phyloP scores from a whole-genome alignment of 2,329 filamentous ascomycete genomes.

The Remersonia thermophila region DNA sequence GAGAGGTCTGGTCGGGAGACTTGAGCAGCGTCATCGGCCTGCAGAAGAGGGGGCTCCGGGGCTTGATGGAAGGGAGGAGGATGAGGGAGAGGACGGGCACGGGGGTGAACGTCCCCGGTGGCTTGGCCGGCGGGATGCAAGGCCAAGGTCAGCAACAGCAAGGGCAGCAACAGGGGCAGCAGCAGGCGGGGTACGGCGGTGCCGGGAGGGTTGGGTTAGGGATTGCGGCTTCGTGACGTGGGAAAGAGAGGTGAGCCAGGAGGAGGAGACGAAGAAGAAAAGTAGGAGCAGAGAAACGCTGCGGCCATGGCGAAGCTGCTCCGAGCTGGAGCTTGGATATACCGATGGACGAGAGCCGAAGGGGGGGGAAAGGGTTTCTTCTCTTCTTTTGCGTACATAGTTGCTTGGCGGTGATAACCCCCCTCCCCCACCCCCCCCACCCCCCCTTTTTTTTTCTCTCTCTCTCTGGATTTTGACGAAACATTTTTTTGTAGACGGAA shows the following conservation, averaged over 20 bases:
- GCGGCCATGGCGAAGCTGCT: neutral
- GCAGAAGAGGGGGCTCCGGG: slow-evolving; percentile 83
- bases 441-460: no score
- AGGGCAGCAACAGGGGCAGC: neutral
- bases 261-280: no score
- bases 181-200: slow-evolving; percentile 13
- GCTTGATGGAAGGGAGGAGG: slow-evolving; percentile 85
- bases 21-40: slow-evolving; percentile 84
- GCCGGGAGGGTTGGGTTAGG: slow-evolving; percentile 37
- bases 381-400: neutral
- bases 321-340: neutral
- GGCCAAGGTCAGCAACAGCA: neutral
- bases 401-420: no score
- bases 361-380: neutral
- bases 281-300: no score
- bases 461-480: no score
- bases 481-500: no score
- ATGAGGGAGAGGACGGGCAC: slow-evolving; percentile 60
- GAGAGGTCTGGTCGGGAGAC: slow-evolving; percentile 70
- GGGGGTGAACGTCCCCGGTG: neutral
- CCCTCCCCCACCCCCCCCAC: no score
- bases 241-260: neutral
- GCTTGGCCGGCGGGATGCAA: neutral
- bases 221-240: slow-evolving; percentile 34
- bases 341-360: neutral